Evolutionary conservation across 2,329 filamentous ascomycete species (phyloP), one percentile per base, ranked within the genome.

Genomic region (Xylariales sp.): DNA sequence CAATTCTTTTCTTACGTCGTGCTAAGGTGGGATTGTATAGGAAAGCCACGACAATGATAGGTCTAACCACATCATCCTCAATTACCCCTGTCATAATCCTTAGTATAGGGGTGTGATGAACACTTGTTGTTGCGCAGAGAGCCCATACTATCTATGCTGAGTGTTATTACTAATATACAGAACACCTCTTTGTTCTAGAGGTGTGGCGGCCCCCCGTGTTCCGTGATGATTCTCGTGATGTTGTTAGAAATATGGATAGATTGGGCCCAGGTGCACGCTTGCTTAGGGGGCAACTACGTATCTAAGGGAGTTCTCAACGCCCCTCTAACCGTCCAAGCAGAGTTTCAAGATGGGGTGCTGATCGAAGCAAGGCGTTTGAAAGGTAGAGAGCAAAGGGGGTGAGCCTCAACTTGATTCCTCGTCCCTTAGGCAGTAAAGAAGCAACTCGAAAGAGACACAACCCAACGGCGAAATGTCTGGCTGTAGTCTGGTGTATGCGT

Each of bases 11-110:
- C 16, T n/a, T 5, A 36, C 30, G 5, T 18, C 7, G 10, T 30
- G 7, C 39, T 62, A 10, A 34, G 1, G 34, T 55, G 7, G 9
- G 6, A n/a, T 45, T 49, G 12, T 32, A 41, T 9, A 9, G n/a
- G 39, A 14, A 32, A 55, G 43, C 56, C 49, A 48, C 54, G 28
- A 55, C 28, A 43, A 39, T 18, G n/a, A 55, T 28, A 39, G n/a
- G 14, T 18, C 57, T 52, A 30, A 53, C 52, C 52, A 61, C n/a
- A 52, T 65, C 45, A 61, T 62, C n/a, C 5, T 52, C 23, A 30
- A 5, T 6, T 32, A 45, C 45, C 50, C 18, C 43, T 52, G 36
- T 41, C 23, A 23, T 23, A 23, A 23, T 23, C 2, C 23, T 23
- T 23, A 23, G 23, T 23, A 23, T 23, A 23, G 23, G 23, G 23